Percentiles rank a stretch among this genome's conserved stretches.
Conservation (phyloP, 2,329 filamentous ascomycete species). For the Neonectria sp. region DNA sequence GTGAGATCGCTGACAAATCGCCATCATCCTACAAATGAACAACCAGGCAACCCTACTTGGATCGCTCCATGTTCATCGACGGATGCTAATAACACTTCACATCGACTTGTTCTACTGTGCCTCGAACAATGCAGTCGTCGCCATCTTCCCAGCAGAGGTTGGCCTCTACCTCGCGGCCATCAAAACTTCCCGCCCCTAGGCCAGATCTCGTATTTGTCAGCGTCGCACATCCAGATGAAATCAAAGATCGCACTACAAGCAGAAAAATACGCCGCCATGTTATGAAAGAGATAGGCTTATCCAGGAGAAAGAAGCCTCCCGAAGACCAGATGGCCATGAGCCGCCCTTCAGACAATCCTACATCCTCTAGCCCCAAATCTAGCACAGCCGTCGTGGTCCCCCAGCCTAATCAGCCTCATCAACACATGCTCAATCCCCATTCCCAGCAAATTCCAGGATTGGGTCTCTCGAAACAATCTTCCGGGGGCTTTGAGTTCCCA, state of each 20-base stretch:
- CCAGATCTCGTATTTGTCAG: conserved; percentile 26
- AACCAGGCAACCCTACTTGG: not conserved
- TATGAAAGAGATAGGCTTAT: conserved; percentile 24
- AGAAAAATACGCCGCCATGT: conserved; percentile 30
- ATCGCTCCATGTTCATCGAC: too few relatives aligned
- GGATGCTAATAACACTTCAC: too few relatives aligned
- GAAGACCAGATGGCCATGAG: not conserved
- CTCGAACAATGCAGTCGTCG: not conserved
- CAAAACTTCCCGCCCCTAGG: not conserved
- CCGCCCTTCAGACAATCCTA: not conserved
- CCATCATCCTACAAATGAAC: not conserved
- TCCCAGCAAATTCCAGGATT: not conserved
- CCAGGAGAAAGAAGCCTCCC: not conserved
- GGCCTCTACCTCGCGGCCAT: not conserved
- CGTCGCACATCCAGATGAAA: conserved; percentile 20
- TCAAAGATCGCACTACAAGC: conserved; percentile 16
- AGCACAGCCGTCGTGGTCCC: not conserved
- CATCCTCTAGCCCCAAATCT: not conserved
- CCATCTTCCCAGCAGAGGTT: not conserved
- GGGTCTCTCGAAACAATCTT: not conserved
- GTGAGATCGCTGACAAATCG: not conserved
- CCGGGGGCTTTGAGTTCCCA: not conserved
- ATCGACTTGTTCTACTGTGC: not conserved
- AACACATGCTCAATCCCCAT: not conserved
- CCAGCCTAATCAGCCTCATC: not conserved